Conservation (phyloP, 306 rosid species). For the Vigna angularis region DNA sequence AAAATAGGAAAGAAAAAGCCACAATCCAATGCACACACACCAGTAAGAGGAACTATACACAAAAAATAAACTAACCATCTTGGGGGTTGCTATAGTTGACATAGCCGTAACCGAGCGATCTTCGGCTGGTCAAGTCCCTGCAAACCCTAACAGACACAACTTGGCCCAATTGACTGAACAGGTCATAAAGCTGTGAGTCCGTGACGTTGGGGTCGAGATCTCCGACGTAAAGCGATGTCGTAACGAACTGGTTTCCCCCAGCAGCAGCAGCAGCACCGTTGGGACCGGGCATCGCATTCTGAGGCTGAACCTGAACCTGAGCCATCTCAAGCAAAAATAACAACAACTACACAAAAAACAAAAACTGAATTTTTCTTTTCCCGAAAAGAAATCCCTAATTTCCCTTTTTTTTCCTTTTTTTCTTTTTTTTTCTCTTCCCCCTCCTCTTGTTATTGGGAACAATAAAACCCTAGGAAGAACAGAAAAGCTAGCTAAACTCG, state of each 20-base stretch:
- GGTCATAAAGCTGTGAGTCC: constrained; percentile 92
- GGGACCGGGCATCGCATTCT: constrained; percentile 68
- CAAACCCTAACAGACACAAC: constrained; percentile 98
- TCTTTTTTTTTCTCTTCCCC: constrained; percentile 67
- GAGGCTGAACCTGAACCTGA: constrained; percentile 86
- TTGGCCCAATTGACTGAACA: constrained; percentile 91
- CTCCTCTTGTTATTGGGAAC: constrained; percentile 85
- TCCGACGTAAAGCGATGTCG: constrained; percentile 94
- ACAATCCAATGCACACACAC: neutral
- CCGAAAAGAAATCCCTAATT: constrained; percentile 9
- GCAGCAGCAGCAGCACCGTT: constrained; percentile 54
- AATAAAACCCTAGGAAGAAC: constrained; percentile 61
- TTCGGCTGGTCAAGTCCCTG: constrained; percentile 82
- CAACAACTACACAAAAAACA: constrained; percentile 26
- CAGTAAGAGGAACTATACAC: neutral
- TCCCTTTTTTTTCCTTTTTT: neutral
- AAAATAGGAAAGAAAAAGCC: neutral
- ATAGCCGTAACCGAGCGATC: constrained; percentile 97
- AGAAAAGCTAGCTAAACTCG: constrained; percentile 36
- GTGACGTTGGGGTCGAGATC: constrained; percentile 88
- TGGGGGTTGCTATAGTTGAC: constrained; percentile 82
- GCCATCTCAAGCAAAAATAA: constrained; percentile 64
- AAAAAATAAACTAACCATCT: constrained; percentile 66
- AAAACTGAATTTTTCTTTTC: neutral
- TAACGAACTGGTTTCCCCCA: constrained; percentile 70